phyloP scores from a whole-genome alignment of 106 monocot genomes.

The Xerophyta viscosa region DNA sequence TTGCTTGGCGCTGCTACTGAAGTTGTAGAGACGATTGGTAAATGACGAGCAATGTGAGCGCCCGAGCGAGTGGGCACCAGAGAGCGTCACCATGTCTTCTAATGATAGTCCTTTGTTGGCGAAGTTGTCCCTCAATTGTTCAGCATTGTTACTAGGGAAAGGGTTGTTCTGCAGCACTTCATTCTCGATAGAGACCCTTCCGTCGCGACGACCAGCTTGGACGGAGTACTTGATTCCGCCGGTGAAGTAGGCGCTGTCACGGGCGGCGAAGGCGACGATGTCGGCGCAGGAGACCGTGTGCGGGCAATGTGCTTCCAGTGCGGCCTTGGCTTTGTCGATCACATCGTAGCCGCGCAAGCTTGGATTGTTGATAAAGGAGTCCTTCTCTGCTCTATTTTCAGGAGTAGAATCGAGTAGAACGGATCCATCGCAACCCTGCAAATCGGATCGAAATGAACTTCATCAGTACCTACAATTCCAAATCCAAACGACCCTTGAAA shows the following conservation, averaged over 20 bases:
- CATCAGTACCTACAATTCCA: too few relatives aligned
- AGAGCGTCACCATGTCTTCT: slow-evolving; percentile 6
- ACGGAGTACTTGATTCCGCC: slow-evolving; percentile 2
- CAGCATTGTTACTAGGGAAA: neutral
- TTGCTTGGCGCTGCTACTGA: neutral
- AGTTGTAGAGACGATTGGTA: neutral
- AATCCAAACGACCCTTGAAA: too few relatives aligned
- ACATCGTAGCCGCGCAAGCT: neutral
- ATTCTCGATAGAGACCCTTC: neutral
- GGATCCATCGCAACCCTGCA: slow-evolving; percentile 7
- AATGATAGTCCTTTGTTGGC: neutral
- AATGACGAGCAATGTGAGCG: slow-evolving; percentile 2
- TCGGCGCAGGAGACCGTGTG: slow-evolving; percentile 50
- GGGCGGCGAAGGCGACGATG: slow-evolving; percentile 42
- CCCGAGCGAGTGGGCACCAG: slow-evolving; percentile 9
- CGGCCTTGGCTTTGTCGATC: neutral
- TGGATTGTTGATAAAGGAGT: too few relatives aligned
- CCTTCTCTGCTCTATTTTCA: neutral
- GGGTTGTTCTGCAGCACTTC: slow-evolving; percentile 4
- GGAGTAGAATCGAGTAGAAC: slow-evolving; percentile 8
- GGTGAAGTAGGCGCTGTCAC: neutral
- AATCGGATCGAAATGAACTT: too few relatives aligned
- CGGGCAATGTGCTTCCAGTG: slow-evolving; percentile 1
- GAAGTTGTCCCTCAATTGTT: slow-evolving; percentile 5
- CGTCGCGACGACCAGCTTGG: slow-evolving; percentile 1